phyloP scores from a whole-genome alignment of 768 basidiomycete genomes.

The Lyophyllum semitale region DNA sequence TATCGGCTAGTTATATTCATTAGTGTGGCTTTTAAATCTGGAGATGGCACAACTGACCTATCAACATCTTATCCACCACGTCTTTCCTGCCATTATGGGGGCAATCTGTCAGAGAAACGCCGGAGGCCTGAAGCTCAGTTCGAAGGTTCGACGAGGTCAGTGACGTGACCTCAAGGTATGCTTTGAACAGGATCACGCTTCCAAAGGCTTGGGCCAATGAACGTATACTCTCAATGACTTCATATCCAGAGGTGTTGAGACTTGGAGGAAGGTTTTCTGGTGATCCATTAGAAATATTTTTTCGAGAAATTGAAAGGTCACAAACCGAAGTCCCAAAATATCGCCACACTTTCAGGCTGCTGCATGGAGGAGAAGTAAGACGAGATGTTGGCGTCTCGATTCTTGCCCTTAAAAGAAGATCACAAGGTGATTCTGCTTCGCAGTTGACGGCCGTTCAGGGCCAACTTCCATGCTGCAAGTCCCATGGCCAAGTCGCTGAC shows the following conservation, averaged over 20 bases:
- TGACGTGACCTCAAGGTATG: slow-evolving; percentile 49
- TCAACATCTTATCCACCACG: slow-evolving; percentile 53
- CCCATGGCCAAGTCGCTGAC: not conserved
- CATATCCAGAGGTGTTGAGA: slow-evolving; percentile 39
- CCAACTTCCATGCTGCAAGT: not conserved
- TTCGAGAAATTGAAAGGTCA: not conserved
- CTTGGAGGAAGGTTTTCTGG: slow-evolving; percentile 40
- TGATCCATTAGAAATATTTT: not conserved
- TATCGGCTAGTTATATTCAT: slow-evolving; percentile 18
- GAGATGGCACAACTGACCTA: slow-evolving; percentile 32
- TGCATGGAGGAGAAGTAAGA: slow-evolving; percentile 29
- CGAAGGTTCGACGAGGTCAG: slow-evolving; percentile 32
- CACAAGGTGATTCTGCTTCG: not conserved
- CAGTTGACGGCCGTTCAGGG: slow-evolving; percentile 6
- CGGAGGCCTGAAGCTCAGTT: slow-evolving; percentile 49
- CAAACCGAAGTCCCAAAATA: slow-evolving; percentile 35
- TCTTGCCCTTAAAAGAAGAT: slow-evolving; percentile 13
- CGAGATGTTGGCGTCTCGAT: not conserved
- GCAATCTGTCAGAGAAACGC: slow-evolving; percentile 43
- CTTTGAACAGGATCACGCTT: slow-evolving; percentile 49
- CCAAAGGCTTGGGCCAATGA: slow-evolving; percentile 49
- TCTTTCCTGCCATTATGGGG: slow-evolving; percentile 37
- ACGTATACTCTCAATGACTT: slow-evolving; percentile 44
- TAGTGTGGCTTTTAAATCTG: not conserved
- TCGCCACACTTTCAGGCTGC: slow-evolving; percentile 36